These are phyloP conservation scores for Chamaecyparis obtusa DNA, from an alignment of 75 land plant genomes.

Conservation along the genomic window DNA sequence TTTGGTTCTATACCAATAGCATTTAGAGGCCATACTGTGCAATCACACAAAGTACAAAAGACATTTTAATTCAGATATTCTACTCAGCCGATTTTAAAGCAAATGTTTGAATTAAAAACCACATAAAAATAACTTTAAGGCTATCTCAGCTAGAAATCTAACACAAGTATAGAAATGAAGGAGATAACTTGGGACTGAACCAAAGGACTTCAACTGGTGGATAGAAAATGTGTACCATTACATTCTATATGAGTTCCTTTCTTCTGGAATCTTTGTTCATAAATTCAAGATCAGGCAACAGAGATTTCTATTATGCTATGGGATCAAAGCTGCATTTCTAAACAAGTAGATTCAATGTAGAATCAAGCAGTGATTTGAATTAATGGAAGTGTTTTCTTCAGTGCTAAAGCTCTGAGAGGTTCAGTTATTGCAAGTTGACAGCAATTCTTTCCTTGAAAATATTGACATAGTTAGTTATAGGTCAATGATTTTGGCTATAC, in stretches of 20 bases:
- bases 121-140: not conserved
- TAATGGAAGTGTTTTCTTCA: not conserved
- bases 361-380: not conserved
- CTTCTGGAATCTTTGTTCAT: not conserved
- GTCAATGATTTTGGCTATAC: not conserved
- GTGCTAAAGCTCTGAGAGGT: not conserved
- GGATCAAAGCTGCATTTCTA: not conserved
- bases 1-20: constrained; percentile 84
- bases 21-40: constrained; percentile 84
- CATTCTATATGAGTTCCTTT: not conserved
- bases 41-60: not conserved
- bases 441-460: not conserved
- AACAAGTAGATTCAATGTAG: not conserved
- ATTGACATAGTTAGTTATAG: not conserved
- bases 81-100: not conserved
- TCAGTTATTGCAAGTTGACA: not conserved
- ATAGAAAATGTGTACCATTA: not conserved
- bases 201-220: not conserved
- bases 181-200: not conserved
- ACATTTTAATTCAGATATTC: not conserved
- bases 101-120: not conserved
- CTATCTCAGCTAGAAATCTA: not conserved
- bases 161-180: not conserved
- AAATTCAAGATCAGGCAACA: not conserved
- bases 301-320: not conserved